Evolutionary conservation across 805 yeast species (phyloP), one percentile per base, ranked within the genome.

Genomic region (Yarrowia sp.): DNA sequence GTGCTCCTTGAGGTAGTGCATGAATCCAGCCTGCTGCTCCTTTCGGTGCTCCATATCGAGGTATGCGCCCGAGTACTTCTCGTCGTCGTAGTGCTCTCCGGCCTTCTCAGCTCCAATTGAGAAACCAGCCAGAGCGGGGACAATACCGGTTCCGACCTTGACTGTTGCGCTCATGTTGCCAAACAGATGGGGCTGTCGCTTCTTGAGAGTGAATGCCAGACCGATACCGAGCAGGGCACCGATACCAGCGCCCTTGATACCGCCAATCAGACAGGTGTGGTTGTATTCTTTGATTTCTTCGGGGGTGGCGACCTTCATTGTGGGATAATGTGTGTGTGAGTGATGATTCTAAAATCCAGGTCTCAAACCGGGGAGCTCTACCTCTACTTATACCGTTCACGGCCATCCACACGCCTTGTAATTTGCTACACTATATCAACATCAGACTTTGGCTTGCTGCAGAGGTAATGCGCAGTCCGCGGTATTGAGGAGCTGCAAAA

Each of bases 91-190:
- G 41, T 78, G 78, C 67, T 84, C 82, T 3, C 96, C 90, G 0
- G 90, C 87, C 69, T 83, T 84, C 77, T 91, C 97, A 15, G 91
- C 93, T 71, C 80, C 80, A 63, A 90, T 87, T 3, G 89, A 86
- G 10, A 87, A 83, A 36, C 83, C 73, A 50, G 87, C 78, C 1
- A 89, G 84, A 41, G 90, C 88, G 14, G 97, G 96, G 43, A 86
- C 83, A 69, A 89, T 85, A 73, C 85, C 85, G 67, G 87, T 77
- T 8, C 91, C 91, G 1, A 94, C 87, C 72, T 84, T 69, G 64
- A 75, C 76, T 64, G 74, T 76, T 19, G 76, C 72, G 52, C 78
- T 74, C 63, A 55, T 70, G 58, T 49, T 70, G 71, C 68, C 71
- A 67, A 70, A 75, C 40, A 49, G 22, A 11, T 73, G 70, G 19